A percentile compares a stretch with the other conserved stretches of the same genome.
phyloP scores from a whole-genome alignment of 2,329 filamentous ascomycete genomes.

The Xylaria sp. region DNA sequence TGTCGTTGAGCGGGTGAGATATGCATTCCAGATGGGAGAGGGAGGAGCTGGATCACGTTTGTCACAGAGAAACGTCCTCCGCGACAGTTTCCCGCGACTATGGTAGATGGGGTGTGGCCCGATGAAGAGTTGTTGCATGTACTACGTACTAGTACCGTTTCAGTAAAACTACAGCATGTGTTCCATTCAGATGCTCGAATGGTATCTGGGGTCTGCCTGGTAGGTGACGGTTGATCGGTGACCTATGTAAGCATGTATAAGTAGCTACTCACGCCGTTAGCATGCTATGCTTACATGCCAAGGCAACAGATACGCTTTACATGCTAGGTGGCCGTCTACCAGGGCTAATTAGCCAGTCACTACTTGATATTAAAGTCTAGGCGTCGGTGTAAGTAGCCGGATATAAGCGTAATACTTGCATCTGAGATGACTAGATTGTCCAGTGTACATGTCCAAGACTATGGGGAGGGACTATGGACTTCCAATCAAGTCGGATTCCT shows the following conservation, averaged over 20 bases:
- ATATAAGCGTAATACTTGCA: background rate
- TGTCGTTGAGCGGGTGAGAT: background rate
- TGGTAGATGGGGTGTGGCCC: constrained; percentile 4
- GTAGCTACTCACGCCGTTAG: background rate
- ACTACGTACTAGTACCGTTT: constrained; percentile 1
- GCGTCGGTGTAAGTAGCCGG: background rate
- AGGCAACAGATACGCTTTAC: background rate
- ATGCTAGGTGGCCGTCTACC: background rate
- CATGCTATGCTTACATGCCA: background rate
- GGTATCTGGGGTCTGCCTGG: background rate
- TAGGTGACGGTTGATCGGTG: background rate
- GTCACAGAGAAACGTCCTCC: background rate
- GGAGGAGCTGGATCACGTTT: background rate
- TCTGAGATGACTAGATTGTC: background rate
- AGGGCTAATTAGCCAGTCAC: constrained; percentile 15
- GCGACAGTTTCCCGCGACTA: constrained; percentile 8
- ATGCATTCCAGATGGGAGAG: constrained; percentile 1
- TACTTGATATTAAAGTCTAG: background rate
- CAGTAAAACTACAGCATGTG: background rate
- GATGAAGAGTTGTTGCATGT: background rate
- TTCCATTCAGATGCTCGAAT: background rate
- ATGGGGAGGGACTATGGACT: background rate
- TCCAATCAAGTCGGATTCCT: too few species aligned
- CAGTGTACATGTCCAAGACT: background rate
- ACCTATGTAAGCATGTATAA: background rate